Evolutionary conservation across 805 yeast species (phyloP).

Genomic region (Lipomyces spencermartinsiae): DNA sequence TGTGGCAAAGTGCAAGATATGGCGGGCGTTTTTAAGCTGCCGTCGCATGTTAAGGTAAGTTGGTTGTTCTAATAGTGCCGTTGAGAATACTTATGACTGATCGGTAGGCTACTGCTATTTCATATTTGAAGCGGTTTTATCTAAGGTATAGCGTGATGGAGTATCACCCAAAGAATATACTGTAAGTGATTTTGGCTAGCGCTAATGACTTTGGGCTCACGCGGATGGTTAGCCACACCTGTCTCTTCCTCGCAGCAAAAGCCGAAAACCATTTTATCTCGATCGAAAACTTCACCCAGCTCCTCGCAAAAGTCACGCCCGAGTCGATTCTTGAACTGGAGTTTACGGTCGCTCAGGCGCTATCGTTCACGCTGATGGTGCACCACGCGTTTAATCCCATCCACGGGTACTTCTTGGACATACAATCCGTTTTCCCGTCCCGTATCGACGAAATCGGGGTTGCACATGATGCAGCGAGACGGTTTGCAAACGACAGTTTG

Average conservation of each 20-base stretch:
- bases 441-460: conserved; percentile 49
- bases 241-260: conserved; percentile 90
- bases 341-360: conserved; percentile 72
- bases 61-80: not conserved
- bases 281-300: conserved; percentile 75
- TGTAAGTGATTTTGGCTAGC: conserved; percentile 49
- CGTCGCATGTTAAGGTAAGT: conserved; percentile 74
- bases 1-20: conserved; percentile 73
- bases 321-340: conserved; percentile 77
- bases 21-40: conserved; percentile 76
- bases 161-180: conserved; percentile 80
- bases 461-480: conserved; percentile 72
- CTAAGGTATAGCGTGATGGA: conserved; percentile 83
- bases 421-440: conserved; percentile 64
- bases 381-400: conserved; percentile 90
- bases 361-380: conserved; percentile 78
- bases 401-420: conserved; percentile 94
- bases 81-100: not conserved
- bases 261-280: conserved; percentile 90
- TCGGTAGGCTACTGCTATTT: conserved; percentile 73
- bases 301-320: conserved; percentile 70
- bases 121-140: conserved; percentile 82
- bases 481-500: conserved; percentile 68
- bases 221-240: conserved; percentile 54
- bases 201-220: not conserved